Evolutionary conservation across 2,329 filamentous ascomycete species (phyloP).

Genomic region (Dactylellina parvicollis): DNA sequence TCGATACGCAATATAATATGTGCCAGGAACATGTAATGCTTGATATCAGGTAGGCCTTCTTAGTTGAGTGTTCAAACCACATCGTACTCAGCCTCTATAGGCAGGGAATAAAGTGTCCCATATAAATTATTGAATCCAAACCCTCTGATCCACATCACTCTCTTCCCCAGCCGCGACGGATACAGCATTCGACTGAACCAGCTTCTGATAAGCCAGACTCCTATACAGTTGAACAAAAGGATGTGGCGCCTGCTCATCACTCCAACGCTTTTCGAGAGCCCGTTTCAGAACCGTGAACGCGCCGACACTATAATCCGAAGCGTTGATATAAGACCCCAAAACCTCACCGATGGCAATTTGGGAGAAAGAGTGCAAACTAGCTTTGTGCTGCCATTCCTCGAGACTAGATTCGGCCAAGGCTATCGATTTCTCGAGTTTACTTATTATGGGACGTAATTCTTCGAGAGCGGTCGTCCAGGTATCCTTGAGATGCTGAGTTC

Average conservation of each 20-base stretch:
- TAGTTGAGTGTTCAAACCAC: too few relatives aligned
- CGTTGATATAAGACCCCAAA: background rate
- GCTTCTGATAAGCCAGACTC: constrained; percentile 18
- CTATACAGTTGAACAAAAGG: constrained; percentile 19
- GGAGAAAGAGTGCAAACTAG: background rate
- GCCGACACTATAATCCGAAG: constrained; percentile 4
- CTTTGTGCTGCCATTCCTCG: constrained; percentile 4
- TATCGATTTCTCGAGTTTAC: background rate
- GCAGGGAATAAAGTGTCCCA: too few relatives aligned
- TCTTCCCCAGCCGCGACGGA: background rate
- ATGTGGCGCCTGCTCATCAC: background rate
- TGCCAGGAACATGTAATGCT: too few relatives aligned
- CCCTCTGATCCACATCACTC: background rate
- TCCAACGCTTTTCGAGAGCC: background rate
- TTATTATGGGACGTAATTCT: constrained; percentile 5
- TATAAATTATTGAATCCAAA: background rate
- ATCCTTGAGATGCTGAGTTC: background rate
- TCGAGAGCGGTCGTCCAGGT: background rate
- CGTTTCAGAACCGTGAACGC: constrained; percentile 4
- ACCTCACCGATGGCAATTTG: background rate
- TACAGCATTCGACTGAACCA: background rate
- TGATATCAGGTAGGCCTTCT: too few relatives aligned
- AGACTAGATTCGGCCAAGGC: background rate
- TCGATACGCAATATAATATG: too few relatives aligned
- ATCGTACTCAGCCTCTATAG: too few relatives aligned